Base-by-base conservation (phyloP, 2,329 filamentous ascomycete species). In the Trichoderma guizhouense region DNA sequence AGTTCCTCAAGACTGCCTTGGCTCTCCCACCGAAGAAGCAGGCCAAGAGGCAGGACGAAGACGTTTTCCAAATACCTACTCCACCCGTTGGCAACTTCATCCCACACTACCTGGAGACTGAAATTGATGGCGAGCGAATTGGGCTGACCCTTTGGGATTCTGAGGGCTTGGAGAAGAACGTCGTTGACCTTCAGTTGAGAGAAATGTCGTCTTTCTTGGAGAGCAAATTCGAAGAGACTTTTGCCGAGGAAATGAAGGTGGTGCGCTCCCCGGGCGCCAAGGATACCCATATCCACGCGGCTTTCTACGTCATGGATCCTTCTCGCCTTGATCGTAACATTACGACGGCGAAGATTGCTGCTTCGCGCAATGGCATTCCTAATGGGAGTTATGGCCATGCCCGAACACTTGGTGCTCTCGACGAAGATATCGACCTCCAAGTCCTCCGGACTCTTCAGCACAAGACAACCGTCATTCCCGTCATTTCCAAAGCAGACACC, bases 221-320 rank as follows among this genome's bases (percentile, higher is more conserved):
- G 85, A 95, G 92, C 85, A 98, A 98, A 82, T 99, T 99, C 77
- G 95, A 99, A 81, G 96, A 99, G 79, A 98, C 96, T 0, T 97
- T 99, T 80, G 90, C 90, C 63, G 96, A 99, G 83, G 96, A 99
- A 85, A 97, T 97, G 88, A 98, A 98, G 85, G 95, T 99, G 61
- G 87, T 98, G 74, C 92, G 96, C 77, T 94, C 95, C 68, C 95
- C 96, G 30, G 95, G 95, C 71, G 92, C 93, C 75, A 93, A 94
- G 80, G 96, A 99, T 84, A 98, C 95, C 65, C 96, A 99, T 81
- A 97, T 99, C 75, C 96, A 99, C 80, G 97, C 94, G 76, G 94
- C 94, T 69, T 97, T 99, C 83, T 87, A 98, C 71, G 85, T 99
- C 70, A 89, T 99, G 69, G 96, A 99, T 80, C 96, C 96, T 1